A percentile compares a stretch with the other conserved stretches of the same genome.
Evolutionary conservation across 371 early-diverging fungal species (phyloP).

Genomic region (Mucor sp.): DNA sequence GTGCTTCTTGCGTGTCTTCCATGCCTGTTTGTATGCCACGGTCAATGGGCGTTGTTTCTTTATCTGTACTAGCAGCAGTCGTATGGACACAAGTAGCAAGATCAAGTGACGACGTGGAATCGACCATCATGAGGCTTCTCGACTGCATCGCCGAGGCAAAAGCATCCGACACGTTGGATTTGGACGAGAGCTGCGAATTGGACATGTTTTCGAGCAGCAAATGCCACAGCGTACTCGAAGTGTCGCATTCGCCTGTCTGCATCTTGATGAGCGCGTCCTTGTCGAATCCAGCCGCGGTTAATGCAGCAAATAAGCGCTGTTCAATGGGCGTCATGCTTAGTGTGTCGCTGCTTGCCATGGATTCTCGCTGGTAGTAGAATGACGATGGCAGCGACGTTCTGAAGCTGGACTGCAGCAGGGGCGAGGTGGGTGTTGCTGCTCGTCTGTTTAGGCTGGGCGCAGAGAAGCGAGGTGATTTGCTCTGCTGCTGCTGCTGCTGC

Average conservation of each 20-base stretch:
- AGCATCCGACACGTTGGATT: constrained; percentile 19
- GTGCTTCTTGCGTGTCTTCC: not conserved
- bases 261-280: constrained; percentile 62
- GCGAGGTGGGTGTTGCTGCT: constrained; percentile 15
- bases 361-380: not conserved
- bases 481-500: constrained; percentile 6
- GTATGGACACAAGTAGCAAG: not conserved
- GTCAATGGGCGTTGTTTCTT: not conserved
- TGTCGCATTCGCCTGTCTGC: constrained; percentile 67
- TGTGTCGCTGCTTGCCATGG: constrained; percentile 28
- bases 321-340: constrained; percentile 45
- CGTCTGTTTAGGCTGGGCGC: constrained; percentile 31
- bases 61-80: not conserved
- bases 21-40: constrained; percentile 12
- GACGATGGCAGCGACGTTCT: constrained; percentile 22
- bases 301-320: constrained; percentile 49
- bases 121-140: not conserved
- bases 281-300: constrained; percentile 70
- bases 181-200: not conserved
- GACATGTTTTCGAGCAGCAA: constrained; percentile 56
- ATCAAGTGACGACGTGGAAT: not conserved
- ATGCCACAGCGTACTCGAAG: constrained; percentile 74
- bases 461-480: constrained; percentile 38
- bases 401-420: constrained; percentile 10
- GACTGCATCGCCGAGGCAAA: constrained; percentile 22